Evolutionary conservation across 2,329 filamentous ascomycete genomes (phyloP), one percentile per base, ranked within the genome.

Genomic region (Thermochaetoides dissita): DNA sequence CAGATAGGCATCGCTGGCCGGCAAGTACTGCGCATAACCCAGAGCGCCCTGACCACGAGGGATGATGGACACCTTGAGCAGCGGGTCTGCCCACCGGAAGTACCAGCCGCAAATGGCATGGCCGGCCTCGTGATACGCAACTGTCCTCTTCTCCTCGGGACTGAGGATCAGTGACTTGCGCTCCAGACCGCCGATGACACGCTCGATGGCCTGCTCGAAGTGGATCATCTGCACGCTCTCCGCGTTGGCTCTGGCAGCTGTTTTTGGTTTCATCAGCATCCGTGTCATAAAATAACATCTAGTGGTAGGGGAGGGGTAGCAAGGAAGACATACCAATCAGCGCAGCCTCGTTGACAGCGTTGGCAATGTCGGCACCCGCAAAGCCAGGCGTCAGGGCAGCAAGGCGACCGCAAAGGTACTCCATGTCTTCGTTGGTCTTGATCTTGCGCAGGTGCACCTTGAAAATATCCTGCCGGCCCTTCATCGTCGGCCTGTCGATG

Each of bases 21-120:
- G 91, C n/a, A 98, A 74, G 60, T 96, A 96, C 63, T 98, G 91
- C 2, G 91, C 91, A 59, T 98, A 98, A 7, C 91, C 91, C 10
- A 98, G 71, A 28, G 88, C 87, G 32, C 87, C 91, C 61, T 91
- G 84, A 43, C 89, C 91, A 57, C 91, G 87, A 11, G 91, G 91
- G 55, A 98, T 96, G 63, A 98, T 98, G 44, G 88, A 95, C 36
- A 98, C 91, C 68, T 98, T 98, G 46, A 98, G 80, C 4, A 98
- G 76, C 11, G 91, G 91, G 57, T 98, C 91, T n/a, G 91, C 91
- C 60, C 84, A 87, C 63, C 85, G 78, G 67, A 98, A 84, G 70
- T 82, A 98, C 91, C 91, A 98, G 45, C 91, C 91, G 61, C 91
- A 98, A 60, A 98, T 94, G 50, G 91, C 91, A 62, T 98, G 91